Percentiles rank a stretch among this genome's conserved stretches.
Conservation (phyloP, 1,284 basidiomycete species). For the Naganishia albida region DNA sequence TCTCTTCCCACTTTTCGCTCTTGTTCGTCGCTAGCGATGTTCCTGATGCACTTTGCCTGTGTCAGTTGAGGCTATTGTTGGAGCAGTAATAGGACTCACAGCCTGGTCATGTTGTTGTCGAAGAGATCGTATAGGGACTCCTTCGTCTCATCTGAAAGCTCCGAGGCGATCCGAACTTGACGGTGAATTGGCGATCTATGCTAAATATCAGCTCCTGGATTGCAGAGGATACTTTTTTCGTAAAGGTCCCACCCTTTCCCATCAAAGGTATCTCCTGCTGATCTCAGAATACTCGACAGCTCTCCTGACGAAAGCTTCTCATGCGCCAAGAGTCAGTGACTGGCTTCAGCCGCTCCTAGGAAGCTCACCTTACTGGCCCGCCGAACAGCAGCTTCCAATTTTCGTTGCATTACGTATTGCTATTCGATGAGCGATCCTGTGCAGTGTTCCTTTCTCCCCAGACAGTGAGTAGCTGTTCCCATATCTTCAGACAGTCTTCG, state of each 20-base stretch:
- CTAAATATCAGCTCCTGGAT: not conserved
- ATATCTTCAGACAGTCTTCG: too few relatives aligned
- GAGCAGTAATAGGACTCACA: slow-evolving; percentile 33
- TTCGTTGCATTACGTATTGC: not conserved
- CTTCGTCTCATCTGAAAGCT: slow-evolving; percentile 29
- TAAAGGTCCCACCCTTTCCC: not conserved
- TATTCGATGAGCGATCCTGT: too few relatives aligned
- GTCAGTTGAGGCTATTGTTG: not conserved
- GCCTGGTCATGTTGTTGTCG: slow-evolving; percentile 43
- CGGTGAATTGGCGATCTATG: slow-evolving; percentile 26
- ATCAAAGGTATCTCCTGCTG: not conserved
- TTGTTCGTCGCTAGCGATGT: slow-evolving; percentile 39
- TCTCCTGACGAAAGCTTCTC: not conserved
- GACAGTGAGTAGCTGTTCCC: too few relatives aligned
- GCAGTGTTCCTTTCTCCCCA: too few relatives aligned
- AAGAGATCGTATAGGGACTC: slow-evolving; percentile 42
- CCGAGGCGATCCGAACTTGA: slow-evolving; percentile 25
- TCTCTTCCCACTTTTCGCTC: slow-evolving; percentile 44
- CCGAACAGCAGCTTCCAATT: not conserved
- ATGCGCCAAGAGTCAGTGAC: not conserved
- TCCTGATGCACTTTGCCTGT: slow-evolving; percentile 19
- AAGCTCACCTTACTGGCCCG: not conserved
- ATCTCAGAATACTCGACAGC: not conserved
- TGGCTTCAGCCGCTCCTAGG: not conserved
- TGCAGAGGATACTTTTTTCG: not conserved